Conservation (phyloP, 176 grass and related monocot species). For the Oryza longistaminata region DNA sequence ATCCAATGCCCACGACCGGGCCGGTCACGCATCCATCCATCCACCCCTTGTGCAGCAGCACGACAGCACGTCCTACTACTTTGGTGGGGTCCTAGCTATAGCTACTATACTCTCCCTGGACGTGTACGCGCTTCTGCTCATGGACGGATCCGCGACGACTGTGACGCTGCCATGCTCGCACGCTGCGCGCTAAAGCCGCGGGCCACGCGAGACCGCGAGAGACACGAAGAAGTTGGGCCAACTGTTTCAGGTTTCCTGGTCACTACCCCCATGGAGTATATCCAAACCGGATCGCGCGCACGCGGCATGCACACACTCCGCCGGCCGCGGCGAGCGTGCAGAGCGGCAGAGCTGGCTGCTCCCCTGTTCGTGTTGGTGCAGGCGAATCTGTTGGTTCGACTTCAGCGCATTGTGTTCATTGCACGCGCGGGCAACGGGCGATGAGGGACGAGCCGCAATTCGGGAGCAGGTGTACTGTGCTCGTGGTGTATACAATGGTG, state of each 20-base stretch:
- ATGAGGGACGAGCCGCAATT: neutral
- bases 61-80: neutral
- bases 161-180: neutral
- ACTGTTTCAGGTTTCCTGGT: conserved; percentile 47
- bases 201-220: neutral
- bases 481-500: neutral
- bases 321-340: too few species aligned
- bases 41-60: neutral
- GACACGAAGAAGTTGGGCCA: conserved; percentile 37
- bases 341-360: neutral
- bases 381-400: neutral
- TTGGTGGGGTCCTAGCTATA: neutral
- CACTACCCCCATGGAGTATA: neutral
- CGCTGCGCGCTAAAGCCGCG: neutral
- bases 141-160: neutral
- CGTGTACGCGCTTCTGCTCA: neutral
- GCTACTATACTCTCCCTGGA: neutral
- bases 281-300: neutral
- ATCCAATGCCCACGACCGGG: conserved; percentile 34
- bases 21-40: conserved; percentile 3
- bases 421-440: neutral
- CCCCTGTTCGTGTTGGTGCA: neutral
- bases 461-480: neutral
- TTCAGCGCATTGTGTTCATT: neutral
- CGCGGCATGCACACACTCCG: neutral